Evolutionary conservation across 192 early-diverging fungal genomes (phyloP), one percentile per base, ranked within the genome.

Genomic region (Coemansia furcata): DNA sequence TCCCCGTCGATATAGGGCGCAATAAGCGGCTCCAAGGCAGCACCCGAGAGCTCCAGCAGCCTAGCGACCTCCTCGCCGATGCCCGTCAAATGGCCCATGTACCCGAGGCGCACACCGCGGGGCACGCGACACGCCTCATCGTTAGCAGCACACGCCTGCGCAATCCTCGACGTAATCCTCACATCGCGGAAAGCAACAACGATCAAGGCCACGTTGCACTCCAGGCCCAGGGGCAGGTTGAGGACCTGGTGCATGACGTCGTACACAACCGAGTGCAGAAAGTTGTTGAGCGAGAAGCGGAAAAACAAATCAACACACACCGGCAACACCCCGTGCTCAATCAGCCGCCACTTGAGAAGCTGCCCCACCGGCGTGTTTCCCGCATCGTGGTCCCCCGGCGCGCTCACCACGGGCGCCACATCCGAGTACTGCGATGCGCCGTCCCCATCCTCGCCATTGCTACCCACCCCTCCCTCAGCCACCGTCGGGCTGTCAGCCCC

Each of bases 231-330:
- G 32, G 92, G 94, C 38, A 94, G 89, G 75, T 98, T 96, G 67
- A 97, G 94, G 35, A 98, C 91, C 79, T 99, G 98, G 71, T 95
- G 95, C 71, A 98, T 87, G 88, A 98, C 96, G 74, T 99, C 98
- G 76, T 97, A 99, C 1, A 98, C 94, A 32, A 99, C 96, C 26
- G 93, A 94, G 73, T 99, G 98, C 68, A 99, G 73, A 77, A 99
- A 96, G 85, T 99, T 99, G 83, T 99, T 99, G 91, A 97, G 98
- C 38, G 91, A 89, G 69, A 94, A 96, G 37, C 85, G 77, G 84
- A 98, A 99, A 69, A 99, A 98, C 58, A 99, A 77, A 67, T 93
- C 88, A 69, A 88, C 72, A 67, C 88, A 89, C 4, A 83, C 82
- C 2, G 88, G 87, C 60, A 93, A 66, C 26, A 90, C 88, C 32